Percentiles rank a stretch among this genome's conserved stretches.
Evolutionary conservation across 179 eudicot genomes (phyloP).

Genomic region (Pouteria campechiana): DNA sequence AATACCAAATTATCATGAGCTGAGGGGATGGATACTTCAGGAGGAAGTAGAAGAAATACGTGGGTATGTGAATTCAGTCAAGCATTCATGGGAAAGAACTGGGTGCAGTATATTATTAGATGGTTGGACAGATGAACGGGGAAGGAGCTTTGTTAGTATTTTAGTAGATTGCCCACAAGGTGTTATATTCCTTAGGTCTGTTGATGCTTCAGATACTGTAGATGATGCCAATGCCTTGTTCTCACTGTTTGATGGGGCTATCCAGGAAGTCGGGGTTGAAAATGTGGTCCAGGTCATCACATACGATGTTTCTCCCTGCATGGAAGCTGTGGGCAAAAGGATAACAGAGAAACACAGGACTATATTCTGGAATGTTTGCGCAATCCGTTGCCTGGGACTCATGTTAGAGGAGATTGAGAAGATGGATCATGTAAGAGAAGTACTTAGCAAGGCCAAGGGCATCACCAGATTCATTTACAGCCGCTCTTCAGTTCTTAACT

Average conservation of each 20-base stretch:
- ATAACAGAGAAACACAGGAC: conserved; percentile 14
- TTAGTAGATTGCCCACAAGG: conserved; percentile 26
- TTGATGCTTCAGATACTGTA: conserved; percentile 11
- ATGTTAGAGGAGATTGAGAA: conserved; percentile 34
- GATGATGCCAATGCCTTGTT: conserved; percentile 5
- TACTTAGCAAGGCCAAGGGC: conserved; percentile 32
- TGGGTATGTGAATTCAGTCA: conserved; percentile 8
- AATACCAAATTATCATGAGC: conserved; percentile 15
- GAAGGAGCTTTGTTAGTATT: conserved; percentile 15
- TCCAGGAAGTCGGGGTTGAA: conserved; percentile 14
- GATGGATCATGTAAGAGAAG: conserved; percentile 9
- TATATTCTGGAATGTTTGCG: conserved; percentile 57
- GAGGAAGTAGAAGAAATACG: conserved; percentile 7
- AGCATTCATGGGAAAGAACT: conserved; percentile 15
- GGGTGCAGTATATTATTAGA: conserved; percentile 32
- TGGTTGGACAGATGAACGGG: conserved; percentile 22
- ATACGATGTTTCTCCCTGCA: conserved; percentile 10
- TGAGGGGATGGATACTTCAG: conserved; percentile 11
- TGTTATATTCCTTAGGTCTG: conserved; percentile 16
- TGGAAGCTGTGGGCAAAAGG: conserved; percentile 14
- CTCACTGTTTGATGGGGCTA: conserved; percentile 8
- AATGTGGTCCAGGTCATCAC: conserved; percentile 34
- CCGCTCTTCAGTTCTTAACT: conserved; percentile 16
- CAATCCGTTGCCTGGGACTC: conserved; percentile 41
- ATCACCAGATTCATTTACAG: conserved; percentile 41